Conservation (phyloP, 345 rosid species). For the Alliaria petiolata region DNA sequence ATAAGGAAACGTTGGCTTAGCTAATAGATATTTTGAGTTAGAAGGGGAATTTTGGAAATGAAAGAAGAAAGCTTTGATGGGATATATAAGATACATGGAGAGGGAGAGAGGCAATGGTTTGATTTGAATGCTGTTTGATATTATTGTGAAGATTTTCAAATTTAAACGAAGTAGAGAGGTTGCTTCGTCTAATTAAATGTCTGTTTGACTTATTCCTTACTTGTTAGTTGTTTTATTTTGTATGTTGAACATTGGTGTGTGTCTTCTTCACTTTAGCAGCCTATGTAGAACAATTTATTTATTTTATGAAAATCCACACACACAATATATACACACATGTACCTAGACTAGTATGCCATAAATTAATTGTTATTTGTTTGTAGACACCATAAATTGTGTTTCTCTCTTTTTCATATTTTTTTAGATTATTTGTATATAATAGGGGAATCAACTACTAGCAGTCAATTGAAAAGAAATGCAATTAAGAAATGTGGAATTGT, state of each 20-base stretch:
- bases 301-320: background rate
- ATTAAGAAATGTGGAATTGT: background rate
- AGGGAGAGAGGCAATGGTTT: background rate
- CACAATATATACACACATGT: no score
- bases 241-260: conserved; percentile 9
- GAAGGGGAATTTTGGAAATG: background rate
- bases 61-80: background rate
- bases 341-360: background rate
- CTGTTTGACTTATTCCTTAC: background rate
- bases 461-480: background rate
- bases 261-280: conserved; percentile 18
- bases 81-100: background rate
- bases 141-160: background rate
- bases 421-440: background rate
- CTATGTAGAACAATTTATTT: conserved; percentile 15
- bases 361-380: background rate
- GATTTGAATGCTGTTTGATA: conserved; percentile 9
- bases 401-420: background rate
- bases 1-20: background rate
- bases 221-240: background rate
- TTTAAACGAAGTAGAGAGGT: conserved; percentile 15
- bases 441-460: background rate
- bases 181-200: conserved; percentile 7
- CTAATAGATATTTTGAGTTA: background rate
- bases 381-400: no score